Base-by-base conservation (phyloP, 2,329 filamentous ascomycete species). In the Cryphonectria japonica region DNA sequence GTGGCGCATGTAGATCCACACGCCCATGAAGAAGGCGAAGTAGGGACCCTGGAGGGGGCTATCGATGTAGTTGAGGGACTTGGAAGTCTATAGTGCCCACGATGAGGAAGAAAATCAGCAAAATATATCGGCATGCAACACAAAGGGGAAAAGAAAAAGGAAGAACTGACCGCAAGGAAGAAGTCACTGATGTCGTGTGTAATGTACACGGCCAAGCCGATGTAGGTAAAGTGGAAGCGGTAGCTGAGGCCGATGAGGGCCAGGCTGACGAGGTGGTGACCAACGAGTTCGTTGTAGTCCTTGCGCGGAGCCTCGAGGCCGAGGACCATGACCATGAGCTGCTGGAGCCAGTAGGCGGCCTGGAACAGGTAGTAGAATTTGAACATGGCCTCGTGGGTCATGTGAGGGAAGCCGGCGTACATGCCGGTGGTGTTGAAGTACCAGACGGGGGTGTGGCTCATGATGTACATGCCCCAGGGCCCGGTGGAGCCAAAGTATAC, bases 301-400 rank as follows among this genome's bases (percentile, higher is more conserved):
- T 97, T 98, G 72, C 95, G 86, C 39, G 93, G 95, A 85, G 97
- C 97, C 85, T 98, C 95, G 81, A 97, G 87, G 80, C 93, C 93
- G 67, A 98, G 84, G 71, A 97, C 77, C 72, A 98, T 84, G 26
- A 98, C 95, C 75, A 98, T 92, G 66, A 92, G 93, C 84, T 98
- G 95, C 85, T 98, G 95, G 3, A 93, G 90, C 95, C 95, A 98
- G 86, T 97, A 98, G 75, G 92, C 93, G 60, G 94, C 95, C 83
- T 98, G 91, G 77, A 98, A 92, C 74, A 98, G 86, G 80, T 98
- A 98, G 84, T 98, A 98, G 72, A 95, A 94, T 85, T 98, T 98
- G 88, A 98, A 94, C 54, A 87, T 77, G 71, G 86, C 93, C 74
- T 93, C 91, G 79, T 97, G 94, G 39, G 92, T 91, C 76, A 88